Conservation (phyloP, 192 early-diverging fungal species). For the Entomortierella beljakovae region DNA sequence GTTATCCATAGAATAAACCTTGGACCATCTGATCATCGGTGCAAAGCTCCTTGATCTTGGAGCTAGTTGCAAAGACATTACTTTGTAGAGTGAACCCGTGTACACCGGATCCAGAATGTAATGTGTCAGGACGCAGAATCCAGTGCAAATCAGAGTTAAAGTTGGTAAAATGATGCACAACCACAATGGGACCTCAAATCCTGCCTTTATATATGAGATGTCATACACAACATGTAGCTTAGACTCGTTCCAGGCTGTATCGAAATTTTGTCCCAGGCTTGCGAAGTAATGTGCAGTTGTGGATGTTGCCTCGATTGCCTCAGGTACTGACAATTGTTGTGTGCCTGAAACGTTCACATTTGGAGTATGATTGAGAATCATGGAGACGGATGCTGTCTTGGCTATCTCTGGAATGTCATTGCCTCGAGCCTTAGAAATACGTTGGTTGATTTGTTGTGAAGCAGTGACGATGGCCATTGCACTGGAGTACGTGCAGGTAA, state of each 20-base stretch:
- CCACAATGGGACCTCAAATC: constrained; percentile 1
- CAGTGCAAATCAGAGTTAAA: background rate
- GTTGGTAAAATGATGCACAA: background rate
- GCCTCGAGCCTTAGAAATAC: too few species aligned
- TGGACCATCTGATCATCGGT: background rate
- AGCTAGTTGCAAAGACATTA: background rate
- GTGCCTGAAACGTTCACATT: background rate
- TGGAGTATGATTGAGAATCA: background rate
- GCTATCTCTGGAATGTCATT: too few species aligned
- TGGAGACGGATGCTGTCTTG: background rate
- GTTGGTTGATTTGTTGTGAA: too few species aligned
- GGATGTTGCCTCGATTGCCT: background rate
- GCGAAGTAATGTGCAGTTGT: background rate
- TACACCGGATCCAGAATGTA: background rate
- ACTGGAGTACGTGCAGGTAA: background rate
- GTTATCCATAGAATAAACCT: background rate
- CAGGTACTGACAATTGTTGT: background rate
- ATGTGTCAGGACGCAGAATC: background rate
- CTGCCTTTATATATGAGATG: background rate
- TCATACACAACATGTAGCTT: constrained; percentile 1
- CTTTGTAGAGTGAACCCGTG: background rate
- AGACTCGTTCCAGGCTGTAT: background rate
- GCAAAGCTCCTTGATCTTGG: background rate
- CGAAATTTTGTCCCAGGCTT: background rate
- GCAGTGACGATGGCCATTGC: background rate